phyloP scores from a whole-genome alignment of 106 monocot genomes.

The Narthecium ossifragum region DNA sequence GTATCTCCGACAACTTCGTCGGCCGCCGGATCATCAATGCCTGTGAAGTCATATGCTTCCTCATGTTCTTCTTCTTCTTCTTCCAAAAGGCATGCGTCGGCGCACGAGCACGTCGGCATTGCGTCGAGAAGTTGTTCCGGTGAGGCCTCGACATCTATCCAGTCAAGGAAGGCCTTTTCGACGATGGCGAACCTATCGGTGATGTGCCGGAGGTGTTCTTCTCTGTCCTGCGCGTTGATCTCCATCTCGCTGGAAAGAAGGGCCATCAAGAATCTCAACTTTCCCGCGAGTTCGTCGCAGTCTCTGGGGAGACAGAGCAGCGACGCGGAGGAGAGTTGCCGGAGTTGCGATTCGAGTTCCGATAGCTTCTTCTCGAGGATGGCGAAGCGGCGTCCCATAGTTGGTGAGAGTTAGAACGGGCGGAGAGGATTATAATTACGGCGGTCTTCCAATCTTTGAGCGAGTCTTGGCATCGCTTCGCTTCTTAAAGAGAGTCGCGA shows the following conservation, averaged over 20 bases:
- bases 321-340: not conserved
- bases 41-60: not conserved
- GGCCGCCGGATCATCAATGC: not conserved
- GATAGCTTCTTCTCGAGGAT: conserved; percentile 5
- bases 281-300: not conserved
- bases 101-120: not conserved
- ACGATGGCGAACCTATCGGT: not conserved
- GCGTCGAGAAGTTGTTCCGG: not conserved
- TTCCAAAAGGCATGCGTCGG: not conserved
- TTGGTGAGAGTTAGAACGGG: too few relatives aligned
- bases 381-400: too few relatives aligned
- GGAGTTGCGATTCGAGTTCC: conserved; percentile 12
- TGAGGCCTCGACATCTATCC: not conserved
- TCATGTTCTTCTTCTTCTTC: not conserved
- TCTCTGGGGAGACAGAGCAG: not conserved
- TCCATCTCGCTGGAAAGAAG: conserved; percentile 2
- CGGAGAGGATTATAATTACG: too few relatives aligned
- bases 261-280: conserved; percentile 3
- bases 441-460: too few relatives aligned
- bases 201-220: not conserved
- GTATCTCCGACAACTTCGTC: not conserved
- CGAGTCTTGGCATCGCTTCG: too few relatives aligned
- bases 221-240: not conserved
- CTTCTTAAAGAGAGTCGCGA: too few relatives aligned
- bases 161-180: not conserved